phyloP scores from a whole-genome alignment of 768 basidiomycete species.

The Chalciporus piperatus region DNA sequence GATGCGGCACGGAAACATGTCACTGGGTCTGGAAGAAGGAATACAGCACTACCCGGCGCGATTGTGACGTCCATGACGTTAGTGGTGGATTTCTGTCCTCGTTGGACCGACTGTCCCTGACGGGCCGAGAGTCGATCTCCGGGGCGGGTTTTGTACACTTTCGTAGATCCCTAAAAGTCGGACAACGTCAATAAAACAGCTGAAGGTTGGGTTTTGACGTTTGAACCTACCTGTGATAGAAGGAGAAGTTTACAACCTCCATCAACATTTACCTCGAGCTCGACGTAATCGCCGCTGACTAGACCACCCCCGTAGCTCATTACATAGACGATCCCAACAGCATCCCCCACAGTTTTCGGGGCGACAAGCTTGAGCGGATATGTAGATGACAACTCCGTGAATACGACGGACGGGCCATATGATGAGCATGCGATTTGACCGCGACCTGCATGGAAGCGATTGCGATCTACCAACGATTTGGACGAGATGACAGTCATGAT shows the following conservation, averaged over 20 bases:
- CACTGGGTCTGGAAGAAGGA: slow-evolving; percentile 89
- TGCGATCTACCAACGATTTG: background rate
- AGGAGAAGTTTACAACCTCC: slow-evolving; percentile 60
- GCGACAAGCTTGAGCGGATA: slow-evolving; percentile 91
- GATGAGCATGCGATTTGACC: slow-evolving; percentile 56
- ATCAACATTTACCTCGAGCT: slow-evolving; percentile 59
- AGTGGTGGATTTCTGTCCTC: slow-evolving; percentile 39
- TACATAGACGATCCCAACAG: slow-evolving; percentile 70
- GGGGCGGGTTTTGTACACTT: slow-evolving; percentile 83
- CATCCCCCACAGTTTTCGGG: slow-evolving; percentile 49
- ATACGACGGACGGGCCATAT: slow-evolving; percentile 55
- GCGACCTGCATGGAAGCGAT: slow-evolving; percentile 36
- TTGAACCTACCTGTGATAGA: slow-evolving; percentile 71
- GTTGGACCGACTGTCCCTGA: slow-evolving; percentile 11
- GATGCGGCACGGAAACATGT: slow-evolving; percentile 85
- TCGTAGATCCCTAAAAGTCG: slow-evolving; percentile 74
- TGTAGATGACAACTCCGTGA: slow-evolving; percentile 71
- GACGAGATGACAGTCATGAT: background rate
- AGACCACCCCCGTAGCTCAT: slow-evolving; percentile 91
- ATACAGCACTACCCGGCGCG: slow-evolving; percentile 51
- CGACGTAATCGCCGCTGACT: slow-evolving; percentile 78
- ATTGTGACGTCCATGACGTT: slow-evolving; percentile 65
- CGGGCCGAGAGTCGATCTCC: slow-evolving; percentile 55
- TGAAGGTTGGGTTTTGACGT: background rate
- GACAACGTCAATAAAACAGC: slow-evolving; percentile 1